Evolutionary conservation across 352 stramenopile species (phyloP).

Genomic region (Pythium aristosporum): DNA sequence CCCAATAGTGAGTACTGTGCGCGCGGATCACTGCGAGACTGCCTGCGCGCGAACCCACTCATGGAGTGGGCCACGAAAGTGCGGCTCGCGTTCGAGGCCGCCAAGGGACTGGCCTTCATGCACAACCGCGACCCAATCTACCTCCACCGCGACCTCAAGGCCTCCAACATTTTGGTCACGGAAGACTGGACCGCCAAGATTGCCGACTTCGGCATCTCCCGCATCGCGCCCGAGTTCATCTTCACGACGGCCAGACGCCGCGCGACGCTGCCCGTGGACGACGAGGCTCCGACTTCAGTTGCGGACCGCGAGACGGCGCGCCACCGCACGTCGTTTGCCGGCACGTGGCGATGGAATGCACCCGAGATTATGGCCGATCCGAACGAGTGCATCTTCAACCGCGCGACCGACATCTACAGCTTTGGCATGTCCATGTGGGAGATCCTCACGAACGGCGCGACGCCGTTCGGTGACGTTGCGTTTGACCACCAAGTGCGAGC

Average conservation of each 20-base stretch:
- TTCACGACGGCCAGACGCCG: conserved; percentile 40
- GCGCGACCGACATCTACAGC: conserved; percentile 76
- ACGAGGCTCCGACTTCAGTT: conserved; percentile 17
- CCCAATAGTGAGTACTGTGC: conserved; percentile 57
- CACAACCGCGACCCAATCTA: conserved; percentile 76
- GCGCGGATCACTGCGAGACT: conserved; percentile 59
- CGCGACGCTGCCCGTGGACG: conserved; percentile 20
- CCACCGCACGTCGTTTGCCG: conserved; percentile 55
- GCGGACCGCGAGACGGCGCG: conserved; percentile 38
- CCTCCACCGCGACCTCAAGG: conserved; percentile 71
- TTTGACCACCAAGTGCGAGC: conserved; percentile 72
- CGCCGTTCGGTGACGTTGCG: conserved; percentile 60
- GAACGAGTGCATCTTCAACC: conserved; percentile 65
- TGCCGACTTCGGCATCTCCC: conserved; percentile 71
- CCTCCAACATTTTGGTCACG: conserved; percentile 74
- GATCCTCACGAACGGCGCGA: conserved; percentile 62
- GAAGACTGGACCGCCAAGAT: conserved; percentile 77
- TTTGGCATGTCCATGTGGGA: conserved; percentile 72
- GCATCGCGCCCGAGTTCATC: conserved; percentile 66
- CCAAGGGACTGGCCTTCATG: conserved; percentile 78
- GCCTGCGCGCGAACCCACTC: conserved; percentile 54
- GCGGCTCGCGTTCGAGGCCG: conserved; percentile 60
- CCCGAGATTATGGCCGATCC: conserved; percentile 73
- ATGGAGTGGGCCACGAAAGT: conserved; percentile 73
- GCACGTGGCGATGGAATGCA: conserved; percentile 75